Base-by-base conservation (phyloP, 805 yeast genomes). In the Wickerhamiella slavikovae region DNA sequence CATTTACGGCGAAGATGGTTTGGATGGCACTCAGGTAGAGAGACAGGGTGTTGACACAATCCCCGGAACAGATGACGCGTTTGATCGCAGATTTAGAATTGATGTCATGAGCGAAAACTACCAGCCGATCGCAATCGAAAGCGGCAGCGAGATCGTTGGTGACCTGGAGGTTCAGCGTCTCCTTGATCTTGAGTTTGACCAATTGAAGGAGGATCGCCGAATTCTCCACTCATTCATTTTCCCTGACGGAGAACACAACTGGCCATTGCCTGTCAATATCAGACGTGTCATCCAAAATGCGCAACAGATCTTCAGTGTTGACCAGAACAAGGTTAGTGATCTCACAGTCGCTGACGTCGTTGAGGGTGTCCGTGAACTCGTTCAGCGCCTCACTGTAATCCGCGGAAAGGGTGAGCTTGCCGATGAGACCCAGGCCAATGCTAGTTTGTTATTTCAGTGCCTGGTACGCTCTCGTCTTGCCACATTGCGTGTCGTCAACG, bases 1-100 rank as follows among this genome's bases (percentile, higher is more conserved):
- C 55, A 66, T 83, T 36, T 89, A 89, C 48, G 99, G 99, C 63
- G 99, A 89, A 55, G 99, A 89, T 59, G 99, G 99, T 57, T 64
- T 89, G 45, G 99, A 89, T 62, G 98, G 93, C 47, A 77, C 95
- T 17, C 92, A 83, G 49, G 95, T 89, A 37, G 99, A 89, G 54
- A 82, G 78, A 49, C 99, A 89, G 57, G 68, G 93, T 8, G 68
- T 89, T 33, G 98, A 89, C 49, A 78, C 95, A 2, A 77, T 89
- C 45, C 93, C 95, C 21, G 95, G 95, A 11, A 75, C 93, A 9
- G 79, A 78, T 51, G 70, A 57, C 9, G 66, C 74, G 5, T 89
- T 89, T 49, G 93, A 75, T 41, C 65, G 62, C 45, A 70, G 83
- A 37, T 89, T 78, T 58, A 70, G 78, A 51, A 70, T 89, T 35